Base-by-base conservation (phyloP, 257 asterid species). In the Solanum peruvianum region DNA sequence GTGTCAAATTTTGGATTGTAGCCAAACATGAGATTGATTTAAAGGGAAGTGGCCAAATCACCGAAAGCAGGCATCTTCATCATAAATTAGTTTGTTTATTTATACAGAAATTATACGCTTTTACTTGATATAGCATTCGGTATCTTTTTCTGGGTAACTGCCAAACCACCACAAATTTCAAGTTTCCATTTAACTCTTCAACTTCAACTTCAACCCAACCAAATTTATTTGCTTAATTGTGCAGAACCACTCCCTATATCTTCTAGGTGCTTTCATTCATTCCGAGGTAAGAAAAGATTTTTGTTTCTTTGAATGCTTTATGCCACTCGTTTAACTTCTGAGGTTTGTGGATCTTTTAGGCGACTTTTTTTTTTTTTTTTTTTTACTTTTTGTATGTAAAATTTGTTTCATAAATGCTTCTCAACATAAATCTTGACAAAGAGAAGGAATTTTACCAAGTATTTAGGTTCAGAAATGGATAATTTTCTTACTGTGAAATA, bases 21-120 rank as follows among this genome's bases (percentile, higher is more conserved):
- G 29, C 20, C 69, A 81, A 45, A 80, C 67, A 78, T 13, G n/a
- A 25, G 60, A 77, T 77, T n/a, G 64, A 42, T 35, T 77, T n/a
- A 25, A 14, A 11, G 86, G 62, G 45, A 86, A 81, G 60, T 52
- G 84, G 86, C 91, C 89, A 89, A 89, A 86, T 80, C 66, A 84
- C 81, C 81, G 33, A 41, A 67, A 16, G 4, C 41, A 67, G 78
- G 87, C 47, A 64, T 29, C 81, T 64, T 58, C 58, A 66, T 58
- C 9, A 42, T 27, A 85, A 9, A 25, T 12, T 70, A 84, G 27
- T 84, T 83, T 83, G 7, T 83, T 66, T 16, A 47, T 18, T 66
- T 39, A 66, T 84, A 9, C 8, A 18, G 39, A 27, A 27, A 47
- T 9, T 21, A 45, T 60, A 15, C 7, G 11, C 4, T 13, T 25